Base-by-base conservation (phyloP, 805 yeast genomes). In the Cyberlindnera mrakii region DNA sequence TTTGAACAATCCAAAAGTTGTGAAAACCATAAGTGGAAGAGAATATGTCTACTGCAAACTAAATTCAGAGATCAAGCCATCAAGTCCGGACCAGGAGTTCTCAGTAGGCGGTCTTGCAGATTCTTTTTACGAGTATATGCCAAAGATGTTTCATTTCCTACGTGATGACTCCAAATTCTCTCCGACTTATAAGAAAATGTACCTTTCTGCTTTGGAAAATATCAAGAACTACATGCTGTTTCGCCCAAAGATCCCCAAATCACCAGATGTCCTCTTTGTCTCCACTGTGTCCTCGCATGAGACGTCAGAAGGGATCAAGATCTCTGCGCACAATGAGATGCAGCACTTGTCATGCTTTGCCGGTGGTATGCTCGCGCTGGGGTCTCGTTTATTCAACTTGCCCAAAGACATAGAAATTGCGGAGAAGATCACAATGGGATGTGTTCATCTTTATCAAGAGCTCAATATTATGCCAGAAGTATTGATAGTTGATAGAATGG, bases 281-380 rank as follows among this genome's bases (percentile, higher is more conserved):
- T 44, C 57, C 4, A 45, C 59, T 8, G 39, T 62, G 2, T 29
- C 49, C 3, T 53, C 57, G 1, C 64, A 64, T 3, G 53, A 56
- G 30, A 41, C 54, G 4, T 39, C 48, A 4, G 41, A 48, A 9
- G 53, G 49, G 8, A 42, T 45, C 3, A 39, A 44, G 2, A 41
- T 48, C 9, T 16, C 44, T 2, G 60, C 63, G 39, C 57, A 62
- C 17, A 48, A 63, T 36, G 73, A 71, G 44, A 67, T 71, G 66
- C 62, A 71, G 25, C 78, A 74, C 47, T 59, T 74, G 37, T 56
- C 73, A 6, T 78, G 84, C 51, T 74, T 71, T 43, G 61, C 75
- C 4, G 82, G 80, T 14, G 77, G 80, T 3, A 74, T 74, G 70
- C 63, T 72, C 52, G 75, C 75, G 0, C 52, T 77, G 20, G 77